phyloP scores from a whole-genome alignment of 2,329 filamentous ascomycete species.

The Aplosporella prunicola region DNA sequence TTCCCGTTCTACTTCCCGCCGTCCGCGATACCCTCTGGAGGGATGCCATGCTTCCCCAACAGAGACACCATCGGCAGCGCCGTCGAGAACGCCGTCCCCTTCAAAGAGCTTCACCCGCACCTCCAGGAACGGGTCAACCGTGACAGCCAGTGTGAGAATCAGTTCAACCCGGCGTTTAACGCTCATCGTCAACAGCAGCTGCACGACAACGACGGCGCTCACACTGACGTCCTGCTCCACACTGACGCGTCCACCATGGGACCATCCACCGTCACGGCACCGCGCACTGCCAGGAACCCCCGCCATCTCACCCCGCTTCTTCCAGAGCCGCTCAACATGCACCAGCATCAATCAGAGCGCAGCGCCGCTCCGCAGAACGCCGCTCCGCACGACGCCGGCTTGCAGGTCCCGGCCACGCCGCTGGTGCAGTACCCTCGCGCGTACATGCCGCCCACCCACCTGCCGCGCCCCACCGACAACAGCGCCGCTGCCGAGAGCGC shows the following conservation, averaged over 20 bases:
- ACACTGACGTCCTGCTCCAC: slow-evolving; percentile 3
- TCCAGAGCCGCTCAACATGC: neutral
- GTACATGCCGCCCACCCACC: neutral
- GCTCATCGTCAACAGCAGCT: neutral
- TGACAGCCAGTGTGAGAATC: too few species aligned
- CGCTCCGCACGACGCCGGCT: neutral
- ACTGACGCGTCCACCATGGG: slow-evolving; percentile 7
- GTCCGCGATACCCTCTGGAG: slow-evolving; percentile 31
- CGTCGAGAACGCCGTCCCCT: too few species aligned
- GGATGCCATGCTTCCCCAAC: neutral
- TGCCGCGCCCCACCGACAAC: neutral
- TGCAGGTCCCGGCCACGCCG: neutral
- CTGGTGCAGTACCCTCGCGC: neutral
- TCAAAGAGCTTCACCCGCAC: too few species aligned
- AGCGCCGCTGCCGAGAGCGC: slow-evolving; percentile 17
- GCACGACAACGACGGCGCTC: neutral
- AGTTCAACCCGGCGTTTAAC: too few species aligned
- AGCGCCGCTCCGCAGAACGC: neutral
- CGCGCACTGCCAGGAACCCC: too few species aligned
- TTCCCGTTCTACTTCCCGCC: slow-evolving; percentile 16
- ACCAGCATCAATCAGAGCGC: neutral
- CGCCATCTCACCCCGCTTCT: too few species aligned
- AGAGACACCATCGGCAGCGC: too few species aligned
- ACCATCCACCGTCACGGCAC: neutral
- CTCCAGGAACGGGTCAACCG: too few species aligned